Evolutionary conservation across 768 basidiomycete genomes (phyloP).

Genomic region (Dioszegia aurantiaca): DNA sequence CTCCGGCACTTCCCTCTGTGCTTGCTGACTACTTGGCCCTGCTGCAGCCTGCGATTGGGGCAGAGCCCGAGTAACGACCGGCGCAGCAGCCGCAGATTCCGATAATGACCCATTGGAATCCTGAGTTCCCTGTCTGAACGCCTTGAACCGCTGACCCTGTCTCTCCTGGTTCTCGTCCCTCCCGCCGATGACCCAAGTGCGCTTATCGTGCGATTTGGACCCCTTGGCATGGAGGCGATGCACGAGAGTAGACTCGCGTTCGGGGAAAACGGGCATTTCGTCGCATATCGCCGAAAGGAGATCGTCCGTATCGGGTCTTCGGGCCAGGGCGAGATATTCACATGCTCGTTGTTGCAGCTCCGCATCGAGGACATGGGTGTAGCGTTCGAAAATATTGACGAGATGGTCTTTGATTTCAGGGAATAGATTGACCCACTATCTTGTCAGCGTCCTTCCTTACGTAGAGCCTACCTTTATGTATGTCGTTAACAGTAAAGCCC

Average conservation of each 20-base stretch:
- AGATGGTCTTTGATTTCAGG: slow-evolving; percentile 96
- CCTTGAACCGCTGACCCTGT: slow-evolving; percentile 60
- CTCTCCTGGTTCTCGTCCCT: slow-evolving; percentile 83
- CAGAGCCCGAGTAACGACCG: neutral
- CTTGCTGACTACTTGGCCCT: slow-evolving; percentile 3
- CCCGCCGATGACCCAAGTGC: slow-evolving; percentile 93
- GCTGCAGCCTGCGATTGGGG: slow-evolving; percentile 3
- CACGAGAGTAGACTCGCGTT: slow-evolving; percentile 84
- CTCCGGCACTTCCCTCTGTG: slow-evolving; percentile 1
- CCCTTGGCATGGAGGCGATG: slow-evolving; percentile 84
- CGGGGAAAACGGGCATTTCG: slow-evolving; percentile 98
- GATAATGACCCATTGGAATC: slow-evolving; percentile 18
- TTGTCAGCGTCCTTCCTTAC: neutral
- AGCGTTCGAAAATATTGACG: slow-evolving; percentile 90
- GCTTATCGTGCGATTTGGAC: slow-evolving; percentile 88
- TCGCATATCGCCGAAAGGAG: slow-evolving; percentile 91
- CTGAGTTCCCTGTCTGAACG: slow-evolving; percentile 54
- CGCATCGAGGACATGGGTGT: slow-evolving; percentile 93
- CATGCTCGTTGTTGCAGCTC: slow-evolving; percentile 98
- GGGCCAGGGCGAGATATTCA: slow-evolving; percentile 88
- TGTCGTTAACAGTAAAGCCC: slow-evolving; percentile 87
- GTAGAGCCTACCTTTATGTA: slow-evolving; percentile 69
- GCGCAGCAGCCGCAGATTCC: neutral
- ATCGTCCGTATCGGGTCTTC: slow-evolving; percentile 81
- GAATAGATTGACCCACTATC: slow-evolving; percentile 92